phyloP scores from a whole-genome alignment of 2,329 filamentous ascomycete genomes.

The Hymenoscyphus scutula region DNA sequence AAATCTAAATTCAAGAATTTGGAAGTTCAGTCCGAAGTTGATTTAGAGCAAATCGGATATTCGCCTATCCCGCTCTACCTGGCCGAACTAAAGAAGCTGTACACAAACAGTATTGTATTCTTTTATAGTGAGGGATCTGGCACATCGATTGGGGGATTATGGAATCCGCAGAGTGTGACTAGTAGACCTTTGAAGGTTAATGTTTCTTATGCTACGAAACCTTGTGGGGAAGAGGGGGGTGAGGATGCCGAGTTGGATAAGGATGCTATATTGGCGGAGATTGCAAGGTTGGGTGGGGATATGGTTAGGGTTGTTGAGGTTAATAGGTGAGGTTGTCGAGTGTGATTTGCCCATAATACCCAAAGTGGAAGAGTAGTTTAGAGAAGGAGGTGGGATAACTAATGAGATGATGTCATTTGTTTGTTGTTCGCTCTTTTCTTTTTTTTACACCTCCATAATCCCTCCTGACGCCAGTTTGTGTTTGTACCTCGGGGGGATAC shows the following conservation, averaged over 20 bases:
- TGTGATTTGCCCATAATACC: neutral
- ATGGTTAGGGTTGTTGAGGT: slow-evolving; percentile 66
- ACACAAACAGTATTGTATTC: slow-evolving; percentile 70
- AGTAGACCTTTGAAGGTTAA: slow-evolving; percentile 65
- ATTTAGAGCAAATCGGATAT: slow-evolving; percentile 48
- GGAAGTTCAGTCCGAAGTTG: slow-evolving; percentile 52
- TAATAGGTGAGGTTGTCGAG: neutral
- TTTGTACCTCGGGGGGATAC: no score
- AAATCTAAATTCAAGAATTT: slow-evolving; percentile 76
- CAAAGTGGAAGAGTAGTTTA: neutral
- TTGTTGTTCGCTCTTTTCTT: no score
- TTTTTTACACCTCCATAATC: no score
- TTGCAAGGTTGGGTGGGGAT: slow-evolving; percentile 64
- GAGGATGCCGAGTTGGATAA: slow-evolving; percentile 62
- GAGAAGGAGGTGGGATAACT: neutral
- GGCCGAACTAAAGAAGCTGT: slow-evolving; percentile 64
- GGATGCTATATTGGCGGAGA: slow-evolving; percentile 67
- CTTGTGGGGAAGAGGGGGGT: slow-evolving; percentile 25
- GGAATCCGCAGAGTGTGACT: slow-evolving; percentile 53
- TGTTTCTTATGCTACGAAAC: slow-evolving; percentile 63
- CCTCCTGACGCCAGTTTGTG: no score
- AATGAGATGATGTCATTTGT: neutral
- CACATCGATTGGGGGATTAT: slow-evolving; percentile 60
- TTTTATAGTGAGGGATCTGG: slow-evolving; percentile 66
- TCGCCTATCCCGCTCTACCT: slow-evolving; percentile 64